Evolutionary conservation across 192 early-diverging fungal genomes (phyloP), one percentile per base, ranked within the genome.

Genomic region (Coemansia sp.): DNA sequence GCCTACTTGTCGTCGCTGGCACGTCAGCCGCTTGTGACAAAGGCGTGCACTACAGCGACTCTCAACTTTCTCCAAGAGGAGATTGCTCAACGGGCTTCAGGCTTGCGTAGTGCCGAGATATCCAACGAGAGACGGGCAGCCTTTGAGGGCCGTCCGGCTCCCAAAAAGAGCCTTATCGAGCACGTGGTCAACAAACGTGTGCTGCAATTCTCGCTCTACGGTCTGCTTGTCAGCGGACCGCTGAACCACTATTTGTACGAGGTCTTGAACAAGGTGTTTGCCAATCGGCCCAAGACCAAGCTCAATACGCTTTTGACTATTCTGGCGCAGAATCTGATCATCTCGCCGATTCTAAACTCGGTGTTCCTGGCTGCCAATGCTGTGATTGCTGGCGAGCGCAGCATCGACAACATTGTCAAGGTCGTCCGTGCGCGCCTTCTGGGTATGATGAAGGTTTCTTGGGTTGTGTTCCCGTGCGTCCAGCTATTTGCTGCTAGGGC

Each of bases 331-430:
- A 92, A 94, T 73, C 75, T 97, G 29, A 80, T 95, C 62, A 89
- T 95, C 62, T 90, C 92, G 46, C 95, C 95, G 20, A 92, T 95
- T 66, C 89, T 92, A 76, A 95, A 95, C 81, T 86, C 92, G 66
- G 91, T 94, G 60, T 97, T 93, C 79, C 78, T 97, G 46, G 86
- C 89, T 34, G 92, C 92, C 52, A 94, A 95, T 88, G 89, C 93
- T 13, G 64, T 90, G 13, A 92, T 97, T 84, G 90, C 90, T 31
- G 94, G 94, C 57, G 88, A 88, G 38, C 87, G 85, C 69, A 67
- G 78, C 24, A 47, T 86, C 10, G 78, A 43, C 24, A 85, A 87
- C 66, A 80, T 93, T 13, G 71, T 84, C 27, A 64, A 64, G 31
- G 75, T 89, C 15, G 87, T 95, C 49, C 78, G 85, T 69, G 53